Evolutionary conservation across 148 eudicot species (phyloP), one percentile per base, ranked within the genome.

Genomic region (Pharnaceum exiguum): DNA sequence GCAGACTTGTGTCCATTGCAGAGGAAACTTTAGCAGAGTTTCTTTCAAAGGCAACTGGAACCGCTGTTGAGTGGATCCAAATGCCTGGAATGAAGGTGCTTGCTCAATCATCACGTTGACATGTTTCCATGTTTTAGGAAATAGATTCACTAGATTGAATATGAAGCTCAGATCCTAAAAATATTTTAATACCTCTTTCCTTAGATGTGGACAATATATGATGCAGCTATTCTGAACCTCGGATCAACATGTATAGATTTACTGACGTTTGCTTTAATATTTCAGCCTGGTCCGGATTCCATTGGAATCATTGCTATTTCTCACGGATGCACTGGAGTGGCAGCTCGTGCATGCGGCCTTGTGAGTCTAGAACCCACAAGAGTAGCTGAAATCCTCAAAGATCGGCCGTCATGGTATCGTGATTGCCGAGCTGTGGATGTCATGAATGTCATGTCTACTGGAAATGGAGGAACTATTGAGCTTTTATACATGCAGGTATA

Each of bases 321-420:
- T 51, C 80, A 66, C 30, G 77, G 77, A 31, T 75, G 78, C 60
- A 61, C 67, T 55, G 80, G 84, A 69, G 75, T 79, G 52, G 84
- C 84, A 54, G 84, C 80, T 46, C 80, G 80, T 57, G 84, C 84
- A 40, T 75, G 84, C n/a, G 79, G 80, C 45, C 76, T 79, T 52
- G 83, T 79, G 63, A 68, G 74, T 57, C 62, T 79, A 29, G 77
- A 79, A 37, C 83, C 83, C 51, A 57, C 72, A 55, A 68, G 71
- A 54, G 83, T 76, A 67, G 79, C 72, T 43, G 79, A 70, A 50
- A 75, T 75, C 65, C 79, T 75, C 31, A 75, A 75, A 66, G 79
- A 75, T 61, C 68, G 79, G 46, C 71, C 66, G 31, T 75, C 79
- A 28, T 75, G 79, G 79, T 66, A 60, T 62, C 79, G 72, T 45